Evolutionary conservation across 176 grass and related monocot species (phyloP).

Genomic region (Rhynchospora breviuscula): DNA sequence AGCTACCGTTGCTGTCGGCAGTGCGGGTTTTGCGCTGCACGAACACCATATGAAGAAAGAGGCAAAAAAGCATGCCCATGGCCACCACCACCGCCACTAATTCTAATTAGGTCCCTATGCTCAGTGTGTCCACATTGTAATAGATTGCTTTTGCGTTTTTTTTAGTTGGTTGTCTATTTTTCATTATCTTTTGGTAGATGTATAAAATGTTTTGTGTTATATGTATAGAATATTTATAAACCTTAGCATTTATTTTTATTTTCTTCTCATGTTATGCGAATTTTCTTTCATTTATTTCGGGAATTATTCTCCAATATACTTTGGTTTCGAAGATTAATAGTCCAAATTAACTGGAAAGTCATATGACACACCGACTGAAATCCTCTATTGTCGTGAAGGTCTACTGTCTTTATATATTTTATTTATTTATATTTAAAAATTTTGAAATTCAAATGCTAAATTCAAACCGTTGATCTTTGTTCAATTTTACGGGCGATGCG

Average conservation of each 20-base stretch:
- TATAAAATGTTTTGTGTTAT: not conserved
- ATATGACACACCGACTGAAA: not conserved
- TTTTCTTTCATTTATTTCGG: not conserved
- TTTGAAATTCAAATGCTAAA: no score
- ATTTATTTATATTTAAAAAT: no score
- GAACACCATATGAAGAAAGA: conserved; percentile 22
- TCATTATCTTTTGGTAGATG: not conserved
- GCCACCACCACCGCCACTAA: not conserved
- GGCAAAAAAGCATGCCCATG: not conserved
- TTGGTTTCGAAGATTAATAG: not conserved
- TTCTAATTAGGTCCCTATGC: not conserved
- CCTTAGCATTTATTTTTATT: not conserved
- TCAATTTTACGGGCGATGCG: no score
- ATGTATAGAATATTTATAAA: not conserved
- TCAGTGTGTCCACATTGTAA: not conserved
- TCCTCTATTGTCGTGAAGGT: no score
- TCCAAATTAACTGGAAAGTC: not conserved
- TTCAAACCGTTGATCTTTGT: no score
- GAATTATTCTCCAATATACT: not conserved
- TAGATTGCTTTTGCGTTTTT: not conserved
- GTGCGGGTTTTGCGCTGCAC: conserved; percentile 9
- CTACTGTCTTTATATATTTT: no score
- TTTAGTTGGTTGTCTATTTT: not conserved
- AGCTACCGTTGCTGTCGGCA: conserved; percentile 3
- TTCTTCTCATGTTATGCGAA: not conserved